A percentile compares a stretch with the other conserved stretches of the same genome.
Evolutionary conservation across 306 rosid species (phyloP).

Genomic region (Prunus dulcis): DNA sequence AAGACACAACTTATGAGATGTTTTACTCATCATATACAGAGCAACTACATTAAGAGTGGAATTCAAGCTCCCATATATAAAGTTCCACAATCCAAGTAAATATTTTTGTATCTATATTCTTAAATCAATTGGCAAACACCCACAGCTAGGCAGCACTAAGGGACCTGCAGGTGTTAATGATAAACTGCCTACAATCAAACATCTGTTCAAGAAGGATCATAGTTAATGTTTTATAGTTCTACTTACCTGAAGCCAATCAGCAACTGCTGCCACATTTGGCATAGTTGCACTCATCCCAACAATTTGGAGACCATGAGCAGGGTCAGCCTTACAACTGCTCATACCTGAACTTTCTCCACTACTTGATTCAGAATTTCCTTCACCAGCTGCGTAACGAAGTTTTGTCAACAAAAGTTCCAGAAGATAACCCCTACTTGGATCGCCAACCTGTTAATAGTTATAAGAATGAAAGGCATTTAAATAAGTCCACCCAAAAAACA

Average conservation of each 20-base stretch:
- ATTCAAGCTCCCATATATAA: neutral
- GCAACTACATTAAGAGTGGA: neutral
- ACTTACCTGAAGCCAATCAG: slow-evolving; percentile 97
- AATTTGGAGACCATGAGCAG: slow-evolving; percentile 87
- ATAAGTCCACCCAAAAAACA: slow-evolving; percentile 4
- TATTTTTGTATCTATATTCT: neutral
- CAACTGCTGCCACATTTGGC: slow-evolving; percentile 98
- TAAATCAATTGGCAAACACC: neutral
- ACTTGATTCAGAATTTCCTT: slow-evolving; percentile 77
- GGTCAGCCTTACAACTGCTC: slow-evolving; percentile 83
- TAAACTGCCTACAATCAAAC: slow-evolving; percentile 5
- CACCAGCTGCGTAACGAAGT: slow-evolving; percentile 98
- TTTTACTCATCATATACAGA: neutral
- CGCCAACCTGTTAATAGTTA: slow-evolving; percentile 80
- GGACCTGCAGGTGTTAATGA: neutral
- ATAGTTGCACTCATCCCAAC: slow-evolving; percentile 99
- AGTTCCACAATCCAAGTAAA: neutral
- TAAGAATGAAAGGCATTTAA: slow-evolving; percentile 28
- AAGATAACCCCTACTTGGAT: slow-evolving; percentile 85
- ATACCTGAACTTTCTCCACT: slow-evolving; percentile 88
- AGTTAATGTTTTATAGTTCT: slow-evolving; percentile 12
- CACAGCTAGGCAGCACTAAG: neutral
- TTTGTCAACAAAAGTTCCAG: slow-evolving; percentile 94
- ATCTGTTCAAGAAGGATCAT: slow-evolving; percentile 1
- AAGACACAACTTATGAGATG: neutral